Evolutionary conservation across 139 green algal species (phyloP), one percentile per base, ranked within the genome.

Genomic region (Picochlorum sp.): DNA sequence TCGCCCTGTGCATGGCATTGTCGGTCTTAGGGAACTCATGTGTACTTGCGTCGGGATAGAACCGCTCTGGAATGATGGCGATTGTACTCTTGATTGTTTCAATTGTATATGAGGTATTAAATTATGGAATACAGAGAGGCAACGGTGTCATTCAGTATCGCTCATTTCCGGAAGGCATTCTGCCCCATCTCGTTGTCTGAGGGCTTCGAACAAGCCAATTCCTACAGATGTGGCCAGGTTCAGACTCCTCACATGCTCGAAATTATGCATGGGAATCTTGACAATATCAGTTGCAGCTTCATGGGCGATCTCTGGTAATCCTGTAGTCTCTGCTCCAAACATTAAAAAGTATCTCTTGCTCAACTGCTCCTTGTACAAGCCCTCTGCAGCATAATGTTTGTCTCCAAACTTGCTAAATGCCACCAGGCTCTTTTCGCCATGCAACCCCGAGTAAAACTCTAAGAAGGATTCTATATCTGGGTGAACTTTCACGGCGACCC

Each of bases 131-230:
- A 30, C 28, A 30, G 26, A 30, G 26, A 6, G 26, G 26, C 26
- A 30, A 30, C 26, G 3, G 26, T 30, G 9, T 41, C 9, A 41
- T 41, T 13, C 34, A 41, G 32, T 38, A 38, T 38, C 8, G 32
- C 32, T 38, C 32, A 38, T 38, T 38, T 38, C 70, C 16, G 70
- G 64, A 34, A 76, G 70, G 34, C 8, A 41, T 4, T 41, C 23
- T 2, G 71, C 58, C n/a, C 72, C 68, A 57, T 95, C 88, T 52
- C 95, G 57, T 62, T 97, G 90, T 23, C 90, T 68, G 14, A 94
- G 56, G 4, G 88, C 91, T 62, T 97, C 90, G 74, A 89, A 97
- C 14, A 95, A 44, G 1, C 87, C 90, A 0, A 97, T 74, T 82
- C 59, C 74, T 80, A 49, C 73, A 83, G 13, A 89, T 74, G 64